Conservation (phyloP, 129 eudicot genomes). For the Cynara cardunculus region DNA sequence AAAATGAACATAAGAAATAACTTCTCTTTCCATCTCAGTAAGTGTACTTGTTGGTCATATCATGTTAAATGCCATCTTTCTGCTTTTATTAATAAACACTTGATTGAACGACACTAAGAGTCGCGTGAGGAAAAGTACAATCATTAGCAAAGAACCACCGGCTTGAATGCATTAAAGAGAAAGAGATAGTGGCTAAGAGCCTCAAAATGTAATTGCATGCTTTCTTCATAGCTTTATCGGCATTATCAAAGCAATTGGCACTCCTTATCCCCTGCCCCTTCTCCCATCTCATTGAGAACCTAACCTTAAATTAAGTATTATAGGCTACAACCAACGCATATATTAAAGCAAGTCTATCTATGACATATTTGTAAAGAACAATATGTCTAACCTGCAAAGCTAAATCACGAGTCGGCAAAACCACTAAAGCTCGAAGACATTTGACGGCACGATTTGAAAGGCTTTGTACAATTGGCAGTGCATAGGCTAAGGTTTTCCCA, state of each 20-base stretch:
- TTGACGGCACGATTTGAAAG: slow-evolving; percentile 67
- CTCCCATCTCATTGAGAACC: neutral
- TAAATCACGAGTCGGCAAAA: slow-evolving; percentile 89
- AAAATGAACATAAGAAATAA: neutral
- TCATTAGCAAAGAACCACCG: neutral
- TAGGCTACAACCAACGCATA: neutral
- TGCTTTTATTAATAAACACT: neutral
- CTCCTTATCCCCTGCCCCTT: neutral
- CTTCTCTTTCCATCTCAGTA: neutral
- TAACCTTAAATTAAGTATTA: neutral
- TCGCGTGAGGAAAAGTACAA: neutral
- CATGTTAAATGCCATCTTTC: neutral
- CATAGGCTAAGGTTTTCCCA: slow-evolving; percentile 88
- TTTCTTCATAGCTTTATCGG: neutral
- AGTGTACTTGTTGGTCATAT: neutral
- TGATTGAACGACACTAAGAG: neutral
- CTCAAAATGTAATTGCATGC: neutral
- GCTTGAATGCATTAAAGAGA: neutral
- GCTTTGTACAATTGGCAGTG: slow-evolving; percentile 79
- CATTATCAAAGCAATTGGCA: neutral
- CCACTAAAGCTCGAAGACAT: slow-evolving; percentile 82
- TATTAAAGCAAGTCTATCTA: neutral
- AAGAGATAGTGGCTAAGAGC: neutral
- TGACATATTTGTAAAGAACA: neutral
- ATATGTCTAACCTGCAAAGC: slow-evolving; percentile 74